Conservation (phyloP, 768 basidiomycete genomes). For the Holtermannia corniformis region DNA sequence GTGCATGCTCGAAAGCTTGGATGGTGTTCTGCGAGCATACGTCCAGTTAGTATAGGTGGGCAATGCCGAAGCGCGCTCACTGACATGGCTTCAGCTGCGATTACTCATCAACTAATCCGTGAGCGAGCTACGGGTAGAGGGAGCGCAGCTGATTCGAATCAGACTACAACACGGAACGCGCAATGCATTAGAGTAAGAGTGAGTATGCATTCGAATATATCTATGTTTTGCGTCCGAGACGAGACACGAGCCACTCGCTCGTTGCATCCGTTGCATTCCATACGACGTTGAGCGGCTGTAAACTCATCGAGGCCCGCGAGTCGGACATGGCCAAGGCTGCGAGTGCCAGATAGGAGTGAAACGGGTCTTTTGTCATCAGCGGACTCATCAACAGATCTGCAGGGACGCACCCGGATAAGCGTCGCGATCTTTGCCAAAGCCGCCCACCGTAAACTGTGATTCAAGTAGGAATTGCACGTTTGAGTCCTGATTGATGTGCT, state of each 20-base stretch:
- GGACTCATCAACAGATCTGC: conserved; percentile 1
- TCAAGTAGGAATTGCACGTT: conserved; percentile 57
- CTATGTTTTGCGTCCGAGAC: too few relatives aligned
- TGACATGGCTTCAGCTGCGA: conserved; percentile 8
- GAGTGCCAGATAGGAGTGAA: conserved; percentile 84
- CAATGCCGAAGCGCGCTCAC: neutral
- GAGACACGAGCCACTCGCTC: conserved; percentile 59
- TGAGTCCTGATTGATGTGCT: conserved; percentile 52
- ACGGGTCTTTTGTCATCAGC: conserved; percentile 59
- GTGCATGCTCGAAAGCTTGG: conserved; percentile 30
- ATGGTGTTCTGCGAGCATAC: conserved; percentile 40
- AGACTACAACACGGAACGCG: too few relatives aligned
- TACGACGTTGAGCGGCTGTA: conserved; percentile 57
- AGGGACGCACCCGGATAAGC: conserved; percentile 59
- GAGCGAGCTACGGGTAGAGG: too few relatives aligned
- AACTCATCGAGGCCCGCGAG: conserved; percentile 46
- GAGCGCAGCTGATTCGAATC: too few relatives aligned
- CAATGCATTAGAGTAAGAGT: too few relatives aligned
- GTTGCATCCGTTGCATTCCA: conserved; percentile 64
- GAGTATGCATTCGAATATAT: too few relatives aligned
- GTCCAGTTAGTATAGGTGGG: conserved; percentile 27
- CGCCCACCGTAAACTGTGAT: conserved; percentile 84
- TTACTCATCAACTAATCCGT: conserved; percentile 27
- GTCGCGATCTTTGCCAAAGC: conserved; percentile 72
- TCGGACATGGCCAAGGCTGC: conserved; percentile 62